Evolutionary conservation across 2,329 filamentous ascomycete genomes (phyloP).

Genomic region (Hypoxylon rubiginosum): DNA sequence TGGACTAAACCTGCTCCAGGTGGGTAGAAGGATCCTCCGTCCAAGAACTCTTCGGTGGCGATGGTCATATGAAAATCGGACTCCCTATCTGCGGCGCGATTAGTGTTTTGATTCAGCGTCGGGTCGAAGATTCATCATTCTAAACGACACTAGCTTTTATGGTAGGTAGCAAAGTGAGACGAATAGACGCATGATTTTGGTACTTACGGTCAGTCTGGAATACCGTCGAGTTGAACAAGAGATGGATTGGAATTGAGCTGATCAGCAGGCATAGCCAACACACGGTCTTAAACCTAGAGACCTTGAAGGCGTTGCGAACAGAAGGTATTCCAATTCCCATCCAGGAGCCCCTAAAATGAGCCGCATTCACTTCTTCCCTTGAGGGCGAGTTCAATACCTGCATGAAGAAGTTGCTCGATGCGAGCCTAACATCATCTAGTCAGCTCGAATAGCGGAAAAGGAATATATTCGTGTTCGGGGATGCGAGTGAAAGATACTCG

Average conservation of each 20-base stretch:
- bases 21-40: conserved; percentile 30
- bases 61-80: conserved; percentile 41
- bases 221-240: conserved; percentile 43
- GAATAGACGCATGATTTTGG: neutral
- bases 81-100: conserved; percentile 17
- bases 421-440: conserved; percentile 46
- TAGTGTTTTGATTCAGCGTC: neutral
- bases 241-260: conserved; percentile 44
- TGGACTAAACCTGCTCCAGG: conserved; percentile 35
- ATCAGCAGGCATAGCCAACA: conserved; percentile 38
- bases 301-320: conserved; percentile 53
- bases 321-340: conserved; percentile 61
- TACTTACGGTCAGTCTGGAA: conserved; percentile 37
- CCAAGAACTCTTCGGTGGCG: conserved; percentile 40
- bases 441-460: neutral
- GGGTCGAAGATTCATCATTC: neutral
- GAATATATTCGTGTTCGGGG: neutral
- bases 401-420: conserved; percentile 64
- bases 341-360: conserved; percentile 58
- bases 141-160: neutral
- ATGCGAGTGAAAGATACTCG: neutral
- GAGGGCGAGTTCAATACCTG: conserved; percentile 64
- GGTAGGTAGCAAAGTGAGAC: neutral
- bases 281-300: conserved; percentile 39
- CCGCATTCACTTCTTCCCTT: conserved; percentile 60